Evolutionary conservation across 176 grass and related monocot genomes (phyloP), one percentile per base, ranked within the genome.

Genomic region (Themeda triandra): DNA sequence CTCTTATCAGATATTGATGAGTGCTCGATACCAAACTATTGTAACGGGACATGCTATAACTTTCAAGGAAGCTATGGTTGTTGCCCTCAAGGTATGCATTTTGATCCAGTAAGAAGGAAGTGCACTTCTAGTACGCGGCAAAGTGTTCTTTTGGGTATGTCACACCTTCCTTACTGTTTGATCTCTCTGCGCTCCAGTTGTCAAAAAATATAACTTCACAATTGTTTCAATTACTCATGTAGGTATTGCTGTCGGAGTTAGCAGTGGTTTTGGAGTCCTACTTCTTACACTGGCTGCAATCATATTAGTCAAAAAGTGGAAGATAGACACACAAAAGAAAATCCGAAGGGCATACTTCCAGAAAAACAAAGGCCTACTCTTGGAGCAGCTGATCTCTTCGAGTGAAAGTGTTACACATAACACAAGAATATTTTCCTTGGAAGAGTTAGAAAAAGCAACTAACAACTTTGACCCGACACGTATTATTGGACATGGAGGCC

Each of bases 371-470:
- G 83, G 74, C 12, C 64, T 78, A 7, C 74, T 85, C 83, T 69
- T 85, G 48, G 83, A 85, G 73, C 83, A 78, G 27, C 46, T 85
- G 19, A 78, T 85, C 31, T 78, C 64, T 8, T 71, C 75, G 1
- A 48, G 39, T 63, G 75, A 86, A 79, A 79, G 75, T 62, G 75
- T 86, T 46, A 37, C 82, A 18, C 49, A 90, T 53, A 83, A 48
- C n/a, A 74, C 91, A 36, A 87, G 42, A 77, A 90, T 90, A 74
- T 93, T 93, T 82, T 85, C 71, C 3, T 58, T 79, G 33, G 85
- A 83, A 51, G 88, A 93, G 66, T 67, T 90, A 64, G 88, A 93
- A 60, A 83, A 70, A 33, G 92, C 91, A 32, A 93, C 91, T 27
- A 82, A 82, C 48, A 85, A 82, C 21, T 93, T 90, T n/a, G 82